Base-by-base conservation (phyloP, 768 basidiomycete genomes). In the Rhodosporidiobolus odoratus region DNA sequence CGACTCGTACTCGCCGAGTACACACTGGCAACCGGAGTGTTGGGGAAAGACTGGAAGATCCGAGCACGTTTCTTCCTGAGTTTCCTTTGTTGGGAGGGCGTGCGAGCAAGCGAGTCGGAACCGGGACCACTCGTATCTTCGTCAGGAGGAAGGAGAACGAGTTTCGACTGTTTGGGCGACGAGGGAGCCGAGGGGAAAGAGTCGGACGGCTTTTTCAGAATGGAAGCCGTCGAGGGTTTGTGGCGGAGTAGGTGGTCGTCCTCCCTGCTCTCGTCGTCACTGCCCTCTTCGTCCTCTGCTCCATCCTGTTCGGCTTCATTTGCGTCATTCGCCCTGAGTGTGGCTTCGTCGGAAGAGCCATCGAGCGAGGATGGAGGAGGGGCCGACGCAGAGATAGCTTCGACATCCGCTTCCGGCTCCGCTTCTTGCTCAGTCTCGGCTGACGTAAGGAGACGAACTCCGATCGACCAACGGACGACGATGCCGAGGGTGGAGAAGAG, bases 401-500 rank as follows among this genome's bases (percentile, higher is more conserved):
- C 6, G 32, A n/a, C 9, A 27, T 32, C 61, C 6, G 63, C 47
- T 27, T 65, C 69, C 32, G 21, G 35, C 8, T 50, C 71, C 25
- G 45, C 57, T 21, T 54, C 66, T 21, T 63, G 37, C 72, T 12
- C 45, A 62, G 12, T 61, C 61, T 74, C 90, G 4, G 90, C 88
- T 66, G 85, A 85, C 0, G 90, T 84, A 13, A 96, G 83, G 0
- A 95, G 83, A 59, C 84, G 85, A n/a, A 96, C 88, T 27, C 93
- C 93, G 78, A 89, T 91, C 63, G 91, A 93, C 90, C 95, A 97
- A 23, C 94, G 88, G 38, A 96, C 80, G 65, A 77, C 73, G 63
- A 76, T 75, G 53, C 96, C 96, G 40, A 98, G 84, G 0, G 94
- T 96, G 68, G 90, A 92, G 79, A 94, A 94, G 30, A 97, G 83